These are phyloP conservation scores for Tetrahymena malaccensis DNA, from an alignment of 73 alveolate species.

Conservation along the genomic window DNA sequence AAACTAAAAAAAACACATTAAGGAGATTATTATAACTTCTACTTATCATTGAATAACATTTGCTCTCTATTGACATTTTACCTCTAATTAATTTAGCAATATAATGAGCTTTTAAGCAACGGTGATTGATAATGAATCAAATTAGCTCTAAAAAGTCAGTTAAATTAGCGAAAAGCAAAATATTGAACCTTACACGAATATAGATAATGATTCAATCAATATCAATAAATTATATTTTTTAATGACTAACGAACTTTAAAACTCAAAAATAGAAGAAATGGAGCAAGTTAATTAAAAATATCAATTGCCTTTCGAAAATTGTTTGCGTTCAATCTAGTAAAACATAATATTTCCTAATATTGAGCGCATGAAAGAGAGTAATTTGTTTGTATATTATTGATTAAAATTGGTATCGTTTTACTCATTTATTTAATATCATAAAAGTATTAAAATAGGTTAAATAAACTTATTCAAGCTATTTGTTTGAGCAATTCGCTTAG, in stretches of 20 bases:
- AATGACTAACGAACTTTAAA: neutral
- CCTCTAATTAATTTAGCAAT: neutral
- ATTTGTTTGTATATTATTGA: neutral
- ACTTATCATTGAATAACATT: neutral
- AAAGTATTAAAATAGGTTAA: neutral
- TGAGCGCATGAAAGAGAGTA: neutral
- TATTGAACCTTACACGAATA: neutral
- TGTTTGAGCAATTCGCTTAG: neutral
- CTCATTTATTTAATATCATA: too few species aligned
- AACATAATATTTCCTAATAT: neutral
- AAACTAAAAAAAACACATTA: neutral
- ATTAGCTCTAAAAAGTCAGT: too few species aligned
- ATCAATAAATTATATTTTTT: too few species aligned
- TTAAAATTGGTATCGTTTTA: neutral
- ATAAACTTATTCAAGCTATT: neutral
- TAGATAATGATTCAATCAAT: neutral
- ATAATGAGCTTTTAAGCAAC: neutral
- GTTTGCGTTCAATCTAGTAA: neutral
- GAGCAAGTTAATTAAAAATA: neutral
- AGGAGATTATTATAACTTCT: neutral
- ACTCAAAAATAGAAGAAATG: neutral
- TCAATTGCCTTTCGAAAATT: neutral
- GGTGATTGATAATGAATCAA: neutral
- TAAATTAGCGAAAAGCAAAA: neutral
- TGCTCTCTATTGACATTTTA: neutral